phyloP scores from a whole-genome alignment of 352 stramenopile genomes.

The Paralagenidium karlingii region DNA sequence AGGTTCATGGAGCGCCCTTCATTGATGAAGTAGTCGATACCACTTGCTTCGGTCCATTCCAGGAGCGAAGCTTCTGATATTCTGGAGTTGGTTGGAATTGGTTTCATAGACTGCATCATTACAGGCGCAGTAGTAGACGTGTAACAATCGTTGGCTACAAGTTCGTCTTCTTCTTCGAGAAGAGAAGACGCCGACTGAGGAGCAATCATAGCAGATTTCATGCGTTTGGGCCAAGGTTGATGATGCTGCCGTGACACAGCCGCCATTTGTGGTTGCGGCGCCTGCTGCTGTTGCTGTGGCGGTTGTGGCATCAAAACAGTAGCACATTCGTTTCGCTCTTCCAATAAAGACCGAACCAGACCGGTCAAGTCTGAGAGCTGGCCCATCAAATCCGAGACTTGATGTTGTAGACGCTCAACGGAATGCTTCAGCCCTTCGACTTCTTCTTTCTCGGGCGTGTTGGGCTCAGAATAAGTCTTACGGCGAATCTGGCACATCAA shows the following conservation, averaged over 20 bases:
- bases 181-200: not conserved
- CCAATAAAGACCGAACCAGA: slow-evolving; percentile 56
- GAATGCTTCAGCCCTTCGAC: slow-evolving; percentile 66
- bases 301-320: too few relatives aligned
- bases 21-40: slow-evolving; percentile 71
- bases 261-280: not conserved
- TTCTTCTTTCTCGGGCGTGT: slow-evolving; percentile 58
- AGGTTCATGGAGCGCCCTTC: slow-evolving; percentile 31
- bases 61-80: slow-evolving; percentile 22
- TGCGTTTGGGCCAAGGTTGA: not conserved
- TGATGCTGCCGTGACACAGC: too few relatives aligned
- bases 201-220: not conserved
- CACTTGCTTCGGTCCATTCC: slow-evolving; percentile 68
- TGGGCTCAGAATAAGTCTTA: slow-evolving; percentile 80
- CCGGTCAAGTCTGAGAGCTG: slow-evolving; percentile 60
- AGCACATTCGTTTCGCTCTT: slow-evolving; percentile 13
- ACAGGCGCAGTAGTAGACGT: too few relatives aligned
- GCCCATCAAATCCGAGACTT: slow-evolving; percentile 67
- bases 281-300: too few relatives aligned
- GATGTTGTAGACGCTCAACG: slow-evolving; percentile 52
- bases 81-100: not conserved
- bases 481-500: slow-evolving; percentile 80
- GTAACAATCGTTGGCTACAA: too few relatives aligned
- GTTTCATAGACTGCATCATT: not conserved
- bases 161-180: too few relatives aligned